Percentiles rank a stretch among this genome's conserved stretches.
Evolutionary conservation across 768 basidiomycete species (phyloP).

Genomic region (Collybiopsis luxurians): DNA sequence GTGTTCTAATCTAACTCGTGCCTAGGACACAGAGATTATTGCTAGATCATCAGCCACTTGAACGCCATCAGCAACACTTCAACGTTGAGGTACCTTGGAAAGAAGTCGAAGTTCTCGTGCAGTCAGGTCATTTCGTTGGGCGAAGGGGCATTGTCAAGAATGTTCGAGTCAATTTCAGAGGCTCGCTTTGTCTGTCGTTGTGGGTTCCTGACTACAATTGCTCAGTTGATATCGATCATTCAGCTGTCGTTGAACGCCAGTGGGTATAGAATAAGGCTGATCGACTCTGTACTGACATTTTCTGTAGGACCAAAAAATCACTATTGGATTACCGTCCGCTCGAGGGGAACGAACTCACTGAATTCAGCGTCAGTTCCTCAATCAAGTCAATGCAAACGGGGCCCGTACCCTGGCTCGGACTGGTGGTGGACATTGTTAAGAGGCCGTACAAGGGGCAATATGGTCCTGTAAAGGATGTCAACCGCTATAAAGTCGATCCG

Average conservation of each 20-base stretch:
- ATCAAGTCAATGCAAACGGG: background rate
- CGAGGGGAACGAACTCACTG: background rate
- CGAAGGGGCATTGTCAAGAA: background rate
- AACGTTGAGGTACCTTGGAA: too few relatives aligned
- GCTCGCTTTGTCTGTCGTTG: background rate
- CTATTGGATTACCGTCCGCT: background rate
- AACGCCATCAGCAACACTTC: background rate
- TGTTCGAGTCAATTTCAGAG: background rate
- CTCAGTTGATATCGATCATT: background rate
- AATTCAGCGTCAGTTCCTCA: background rate
- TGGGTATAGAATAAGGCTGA: background rate
- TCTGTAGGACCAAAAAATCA: too few relatives aligned
- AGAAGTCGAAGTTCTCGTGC: background rate
- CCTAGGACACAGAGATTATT: background rate
- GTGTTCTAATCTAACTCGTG: too few relatives aligned
- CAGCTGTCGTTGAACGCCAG: background rate
- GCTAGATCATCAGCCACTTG: background rate
- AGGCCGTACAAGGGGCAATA: background rate
- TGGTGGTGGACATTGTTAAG: background rate
- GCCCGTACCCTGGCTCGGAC: background rate
- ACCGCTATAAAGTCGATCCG: background rate
- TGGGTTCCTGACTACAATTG: background rate
- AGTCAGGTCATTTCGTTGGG: background rate
- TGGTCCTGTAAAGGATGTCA: background rate
- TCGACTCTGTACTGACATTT: too few relatives aligned